Percentiles rank a stretch among this genome's conserved stretches.
Evolutionary conservation across 345 rosid genomes (phyloP).

Genomic region (Linum lewisii): DNA sequence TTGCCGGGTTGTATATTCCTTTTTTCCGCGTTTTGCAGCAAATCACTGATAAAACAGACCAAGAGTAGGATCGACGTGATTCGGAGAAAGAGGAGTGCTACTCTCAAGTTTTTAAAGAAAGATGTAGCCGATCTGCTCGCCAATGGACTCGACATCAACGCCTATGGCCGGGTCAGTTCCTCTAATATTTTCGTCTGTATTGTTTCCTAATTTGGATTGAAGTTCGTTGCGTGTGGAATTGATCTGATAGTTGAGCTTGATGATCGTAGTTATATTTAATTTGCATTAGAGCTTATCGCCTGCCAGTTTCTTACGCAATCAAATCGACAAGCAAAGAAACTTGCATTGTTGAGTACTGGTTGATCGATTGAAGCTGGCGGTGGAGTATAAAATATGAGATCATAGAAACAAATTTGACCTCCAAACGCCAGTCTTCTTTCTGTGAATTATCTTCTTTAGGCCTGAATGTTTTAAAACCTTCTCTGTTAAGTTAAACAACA

Average conservation of each 20-base stretch:
- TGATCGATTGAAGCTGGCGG: neutral
- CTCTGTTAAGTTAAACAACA: neutral
- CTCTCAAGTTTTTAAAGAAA: slow-evolving; percentile 70
- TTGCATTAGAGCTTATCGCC: neutral
- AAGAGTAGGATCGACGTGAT: slow-evolving; percentile 84
- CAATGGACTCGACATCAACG: slow-evolving; percentile 76
- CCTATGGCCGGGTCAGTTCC: slow-evolving; percentile 56
- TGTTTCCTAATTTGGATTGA: neutral
- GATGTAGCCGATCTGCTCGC: slow-evolving; percentile 85
- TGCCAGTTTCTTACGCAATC: neutral
- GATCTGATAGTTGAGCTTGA: slow-evolving; percentile 5
- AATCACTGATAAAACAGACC: slow-evolving; percentile 63
- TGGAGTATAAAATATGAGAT: neutral
- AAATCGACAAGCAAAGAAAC: neutral
- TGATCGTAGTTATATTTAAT: neutral
- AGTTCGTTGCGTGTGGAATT: neutral
- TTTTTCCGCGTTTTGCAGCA: slow-evolving; percentile 30
- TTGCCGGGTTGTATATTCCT: neutral
- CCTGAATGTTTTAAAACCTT: neutral
- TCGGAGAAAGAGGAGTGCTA: slow-evolving; percentile 74
- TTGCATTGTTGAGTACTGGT: neutral
- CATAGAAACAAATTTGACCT: neutral
- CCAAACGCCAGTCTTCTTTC: neutral
- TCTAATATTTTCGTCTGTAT: neutral
- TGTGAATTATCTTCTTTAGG: neutral